Percentiles rank a stretch among this genome's conserved stretches.
These are phyloP conservation scores for Penicillium steckii DNA, from an alignment of 495 filamentous ascomycete genomes.

Conservation along the genomic window DNA sequence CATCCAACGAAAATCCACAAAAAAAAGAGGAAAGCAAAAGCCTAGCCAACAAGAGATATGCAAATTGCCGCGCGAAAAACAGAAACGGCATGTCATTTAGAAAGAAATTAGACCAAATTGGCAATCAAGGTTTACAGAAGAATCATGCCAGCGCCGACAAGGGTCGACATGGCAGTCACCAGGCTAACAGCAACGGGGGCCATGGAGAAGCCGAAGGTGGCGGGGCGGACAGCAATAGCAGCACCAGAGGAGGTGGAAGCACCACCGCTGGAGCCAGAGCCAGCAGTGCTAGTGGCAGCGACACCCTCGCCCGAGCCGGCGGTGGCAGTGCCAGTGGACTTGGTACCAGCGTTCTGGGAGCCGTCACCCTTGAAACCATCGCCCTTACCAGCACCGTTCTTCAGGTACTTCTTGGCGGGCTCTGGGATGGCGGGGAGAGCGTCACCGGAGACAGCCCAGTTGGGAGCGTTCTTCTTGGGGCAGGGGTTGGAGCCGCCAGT, in stretches of 20 bases:
- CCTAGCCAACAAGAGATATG: conserved; percentile 13
- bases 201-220: conserved; percentile 46
- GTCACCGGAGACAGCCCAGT: conserved; percentile 71
- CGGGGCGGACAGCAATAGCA: conserved; percentile 38
- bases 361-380: conserved; percentile 70
- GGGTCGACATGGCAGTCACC: conserved; percentile 55
- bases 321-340: conserved; percentile 60
- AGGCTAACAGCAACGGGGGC: conserved; percentile 53
- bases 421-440: conserved; percentile 74
- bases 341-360: conserved; percentile 67
- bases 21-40: neutral
- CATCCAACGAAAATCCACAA: neutral
- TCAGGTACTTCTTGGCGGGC: conserved; percentile 67
- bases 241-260: conserved; percentile 37
- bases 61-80: conserved; percentile 12
- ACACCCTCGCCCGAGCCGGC: conserved; percentile 51
- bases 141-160: conserved; percentile 62
- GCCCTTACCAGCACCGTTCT: conserved; percentile 68
- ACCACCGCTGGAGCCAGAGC: conserved; percentile 18
- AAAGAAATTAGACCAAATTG: conserved; percentile 7
- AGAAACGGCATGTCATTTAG: neutral
- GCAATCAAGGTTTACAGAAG: conserved; percentile 30
- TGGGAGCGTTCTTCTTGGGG: conserved; percentile 58
- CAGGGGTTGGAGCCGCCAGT: conserved; percentile 65
- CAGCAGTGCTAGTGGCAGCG: conserved; percentile 19